A percentile compares a stretch with the other conserved stretches of the same genome.
Conservation (phyloP, 2,329 filamentous ascomycete species). For the Camillea tinctor region DNA sequence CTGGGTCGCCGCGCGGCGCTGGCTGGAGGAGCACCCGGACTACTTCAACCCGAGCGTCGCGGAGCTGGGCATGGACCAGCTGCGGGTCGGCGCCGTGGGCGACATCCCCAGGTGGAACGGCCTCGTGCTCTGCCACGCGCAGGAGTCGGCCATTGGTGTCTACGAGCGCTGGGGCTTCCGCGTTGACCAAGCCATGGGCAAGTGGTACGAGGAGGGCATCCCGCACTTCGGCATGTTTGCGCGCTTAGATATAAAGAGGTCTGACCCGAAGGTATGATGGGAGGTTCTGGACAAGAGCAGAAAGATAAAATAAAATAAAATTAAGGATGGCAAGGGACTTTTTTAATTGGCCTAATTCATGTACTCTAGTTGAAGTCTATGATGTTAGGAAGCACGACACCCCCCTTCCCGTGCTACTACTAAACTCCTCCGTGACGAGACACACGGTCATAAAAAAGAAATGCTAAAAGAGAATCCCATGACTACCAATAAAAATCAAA, state of each 20-base stretch:
- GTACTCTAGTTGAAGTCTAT: not conserved
- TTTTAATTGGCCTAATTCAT: not conserved
- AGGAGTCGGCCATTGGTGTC: conserved; percentile 60
- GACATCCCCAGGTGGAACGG: conserved; percentile 67
- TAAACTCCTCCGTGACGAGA: not conserved
- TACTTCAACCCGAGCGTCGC: conserved; percentile 52
- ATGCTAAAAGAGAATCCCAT: not conserved
- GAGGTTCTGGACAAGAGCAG: not conserved
- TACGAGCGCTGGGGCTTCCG: conserved; percentile 75
- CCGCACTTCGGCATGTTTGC: conserved; percentile 80
- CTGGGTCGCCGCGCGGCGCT: conserved; percentile 66
- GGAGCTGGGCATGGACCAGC: conserved; percentile 43
- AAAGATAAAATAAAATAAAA: too few species aligned
- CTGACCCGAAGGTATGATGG: conserved; percentile 14
- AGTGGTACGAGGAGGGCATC: conserved; percentile 83
- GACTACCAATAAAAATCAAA: not conserved
- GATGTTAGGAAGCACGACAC: not conserved
- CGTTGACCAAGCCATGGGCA: conserved; percentile 69
- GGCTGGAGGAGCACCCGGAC: conserved; percentile 60
- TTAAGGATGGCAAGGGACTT: too few species aligned
- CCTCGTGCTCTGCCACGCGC: conserved; percentile 76
- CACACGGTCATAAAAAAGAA: not conserved
- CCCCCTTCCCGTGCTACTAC: not conserved
- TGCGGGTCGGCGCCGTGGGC: conserved; percentile 38
- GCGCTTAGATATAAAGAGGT: conserved; percentile 39